Conservation (phyloP, 352 stramenopile species). For the Pythium brachiatum region DNA sequence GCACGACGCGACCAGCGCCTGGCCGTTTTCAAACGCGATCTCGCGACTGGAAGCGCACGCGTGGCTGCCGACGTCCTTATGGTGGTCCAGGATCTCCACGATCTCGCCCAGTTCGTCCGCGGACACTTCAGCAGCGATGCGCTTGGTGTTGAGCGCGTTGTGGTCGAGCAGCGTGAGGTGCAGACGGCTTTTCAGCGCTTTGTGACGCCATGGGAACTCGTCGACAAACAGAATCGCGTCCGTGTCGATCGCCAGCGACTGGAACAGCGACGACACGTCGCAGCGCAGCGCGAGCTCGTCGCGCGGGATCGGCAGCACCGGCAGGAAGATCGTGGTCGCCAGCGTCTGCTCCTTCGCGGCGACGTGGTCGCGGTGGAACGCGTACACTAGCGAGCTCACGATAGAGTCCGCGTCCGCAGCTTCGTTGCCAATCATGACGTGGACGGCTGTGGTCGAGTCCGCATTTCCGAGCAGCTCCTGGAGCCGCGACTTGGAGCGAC, state of each 20-base stretch:
- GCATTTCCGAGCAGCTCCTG: background rate
- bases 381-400: slow-evolving; percentile 72
- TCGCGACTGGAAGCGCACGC: slow-evolving; percentile 34
- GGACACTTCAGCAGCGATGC: slow-evolving; percentile 24
- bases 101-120: slow-evolving; percentile 32
- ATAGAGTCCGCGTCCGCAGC: slow-evolving; percentile 82
- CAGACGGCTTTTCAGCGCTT: slow-evolving; percentile 28
- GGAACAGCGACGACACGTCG: slow-evolving; percentile 63
- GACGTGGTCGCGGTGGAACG: slow-evolving; percentile 37
- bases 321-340: slow-evolving; percentile 33
- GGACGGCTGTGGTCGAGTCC: slow-evolving; percentile 22
- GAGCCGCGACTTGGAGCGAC: background rate
- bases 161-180: slow-evolving; percentile 68
- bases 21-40: slow-evolving; percentile 67
- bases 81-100: slow-evolving; percentile 79
- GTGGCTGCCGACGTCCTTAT: slow-evolving; percentile 63
- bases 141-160: slow-evolving; percentile 68
- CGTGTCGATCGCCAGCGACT: slow-evolving; percentile 50
- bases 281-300: slow-evolving; percentile 60
- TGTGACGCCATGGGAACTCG: slow-evolving; percentile 62
- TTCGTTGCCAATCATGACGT: slow-evolving; percentile 79
- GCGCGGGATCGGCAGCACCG: slow-evolving; percentile 63
- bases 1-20: slow-evolving; percentile 66
- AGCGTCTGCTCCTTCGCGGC: background rate
- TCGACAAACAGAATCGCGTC: slow-evolving; percentile 66